phyloP scores from a whole-genome alignment of 2,329 filamentous ascomycete species.

The Huntiella abstrusa region DNA sequence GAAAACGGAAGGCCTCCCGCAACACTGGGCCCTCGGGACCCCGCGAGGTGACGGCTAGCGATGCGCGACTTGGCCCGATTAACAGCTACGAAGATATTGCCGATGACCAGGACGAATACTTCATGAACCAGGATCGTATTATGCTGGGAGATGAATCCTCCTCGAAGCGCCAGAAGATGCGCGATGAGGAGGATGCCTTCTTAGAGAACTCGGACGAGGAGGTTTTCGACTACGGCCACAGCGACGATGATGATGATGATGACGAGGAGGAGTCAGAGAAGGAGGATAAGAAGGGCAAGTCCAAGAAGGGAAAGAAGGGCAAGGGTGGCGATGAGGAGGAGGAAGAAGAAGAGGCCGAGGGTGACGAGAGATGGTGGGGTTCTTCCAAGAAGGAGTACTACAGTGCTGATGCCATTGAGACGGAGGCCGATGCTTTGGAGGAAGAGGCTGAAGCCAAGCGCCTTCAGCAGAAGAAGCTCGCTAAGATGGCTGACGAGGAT shows the following conservation, averaged over 20 bases:
- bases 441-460: slow-evolving; percentile 82
- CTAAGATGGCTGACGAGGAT: slow-evolving; percentile 77
- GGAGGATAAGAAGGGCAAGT: slow-evolving; percentile 24
- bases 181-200: slow-evolving; percentile 44
- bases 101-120: slow-evolving; percentile 87
- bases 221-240: slow-evolving; percentile 29
- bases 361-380: slow-evolving; percentile 62
- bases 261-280: slow-evolving; percentile 24
- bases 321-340: slow-evolving; percentile 29
- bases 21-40: slow-evolving; percentile 29
- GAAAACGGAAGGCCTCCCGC: slow-evolving; percentile 52
- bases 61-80: slow-evolving; percentile 42
- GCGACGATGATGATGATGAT: slow-evolving; percentile 21
- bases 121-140: slow-evolving; percentile 69
- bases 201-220: slow-evolving; percentile 46
- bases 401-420: slow-evolving; percentile 56
- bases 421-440: slow-evolving; percentile 54
- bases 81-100: slow-evolving; percentile 66
- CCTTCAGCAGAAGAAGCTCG: slow-evolving; percentile 76
- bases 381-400: slow-evolving; percentile 82
- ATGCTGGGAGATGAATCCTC: slow-evolving; percentile 64
- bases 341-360: slow-evolving; percentile 33
- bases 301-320: slow-evolving; percentile 18
- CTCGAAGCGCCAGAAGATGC: slow-evolving; percentile 56
- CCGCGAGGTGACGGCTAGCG: slow-evolving; percentile 33